Percentiles rank a stretch among this genome's conserved stretches.
phyloP scores from a whole-genome alignment of 345 rosid species.

The Rubroshorea leprosula region DNA sequence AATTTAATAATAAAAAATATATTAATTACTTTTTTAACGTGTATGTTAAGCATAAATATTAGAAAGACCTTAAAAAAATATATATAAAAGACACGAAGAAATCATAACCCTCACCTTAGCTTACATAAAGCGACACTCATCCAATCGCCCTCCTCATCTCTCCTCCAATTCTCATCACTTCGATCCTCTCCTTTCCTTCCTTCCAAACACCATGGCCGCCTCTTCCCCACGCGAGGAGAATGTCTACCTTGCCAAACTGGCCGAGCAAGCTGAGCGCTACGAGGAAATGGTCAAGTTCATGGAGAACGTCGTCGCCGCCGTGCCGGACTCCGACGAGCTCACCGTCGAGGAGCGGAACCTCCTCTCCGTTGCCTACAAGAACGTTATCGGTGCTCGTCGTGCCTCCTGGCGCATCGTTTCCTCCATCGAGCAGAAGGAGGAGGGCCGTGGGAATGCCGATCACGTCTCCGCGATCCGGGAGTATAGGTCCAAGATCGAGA shows the following conservation, averaged over 20 bases:
- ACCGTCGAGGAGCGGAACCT: slow-evolving; percentile 57
- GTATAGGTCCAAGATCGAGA: slow-evolving; percentile 19
- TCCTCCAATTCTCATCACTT: background rate
- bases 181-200: background rate
- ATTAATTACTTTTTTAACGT: too few species aligned
- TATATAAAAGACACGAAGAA: too few species aligned
- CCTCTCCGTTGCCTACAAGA: slow-evolving; percentile 68
- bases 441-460: slow-evolving; percentile 20
- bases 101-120: too few species aligned
- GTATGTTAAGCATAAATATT: too few species aligned
- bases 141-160: background rate
- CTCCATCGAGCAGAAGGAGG: slow-evolving; percentile 69
- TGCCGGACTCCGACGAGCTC: slow-evolving; percentile 25
- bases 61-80: too few species aligned
- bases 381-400: slow-evolving; percentile 60
- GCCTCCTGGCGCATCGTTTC: slow-evolving; percentile 66
- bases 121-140: background rate
- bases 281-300: slow-evolving; percentile 71
- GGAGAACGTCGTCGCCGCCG: slow-evolving; percentile 48
- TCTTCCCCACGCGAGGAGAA: slow-evolving; percentile 16
- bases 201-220: slow-evolving; percentile 9
- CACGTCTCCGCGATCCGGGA: slow-evolving; percentile 16
- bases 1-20: too few species aligned
- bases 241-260: slow-evolving; percentile 57
- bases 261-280: slow-evolving; percentile 70